Base-by-base conservation (phyloP, 2,329 filamentous ascomycete species). In the Trichothecium sympodiale region DNA sequence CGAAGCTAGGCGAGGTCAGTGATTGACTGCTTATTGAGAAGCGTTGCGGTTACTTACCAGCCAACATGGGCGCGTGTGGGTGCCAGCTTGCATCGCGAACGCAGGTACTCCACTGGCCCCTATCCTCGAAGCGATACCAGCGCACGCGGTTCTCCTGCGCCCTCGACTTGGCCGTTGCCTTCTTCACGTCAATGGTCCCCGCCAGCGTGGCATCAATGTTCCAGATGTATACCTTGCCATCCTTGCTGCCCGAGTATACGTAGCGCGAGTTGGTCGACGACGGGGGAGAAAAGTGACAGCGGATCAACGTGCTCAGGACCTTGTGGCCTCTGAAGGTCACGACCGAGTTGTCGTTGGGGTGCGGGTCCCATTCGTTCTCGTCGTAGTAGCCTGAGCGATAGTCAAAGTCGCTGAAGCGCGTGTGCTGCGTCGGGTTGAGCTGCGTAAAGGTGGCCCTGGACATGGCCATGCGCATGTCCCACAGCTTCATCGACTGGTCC, bases 401-500 rank as follows among this genome's bases (percentile, higher is more conserved):
- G 55, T 91, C 84, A 50, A 84, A 89, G 41, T 71, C 66, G 31
- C 70, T 74, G 17, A 54, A 54, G 16, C 56, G 55, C 1, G 71
- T 74, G 47, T 73, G 66, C 29, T 64, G 58, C n/a, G 64, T 60
- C 4, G 72, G 67, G 41, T 77, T 65, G 36, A 77, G 61, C 23
- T 65, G 58, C 31, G 69, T 64, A 40, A 76, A 83, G 35, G 69
- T 64, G 25, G 78, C 70, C 1, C 81, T 80, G 5, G 77, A 77
- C 67, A 91, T 83, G 70, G 87, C 89, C 69, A 84, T 93, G 35
- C 89, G 72, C 38, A 95, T 56, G 55, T 98, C 91, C 91, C 91
- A 98, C 0, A 98, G 70, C 60, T 96, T 96, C 76, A 94, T 94
- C 29, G 80, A 89, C 57, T 96, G 91, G 52, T 98, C 91, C 54